Evolutionary conservation across 176 grass and related monocot genomes (phyloP), one percentile per base, ranked within the genome.

Genomic region (Typha latifolia): DNA sequence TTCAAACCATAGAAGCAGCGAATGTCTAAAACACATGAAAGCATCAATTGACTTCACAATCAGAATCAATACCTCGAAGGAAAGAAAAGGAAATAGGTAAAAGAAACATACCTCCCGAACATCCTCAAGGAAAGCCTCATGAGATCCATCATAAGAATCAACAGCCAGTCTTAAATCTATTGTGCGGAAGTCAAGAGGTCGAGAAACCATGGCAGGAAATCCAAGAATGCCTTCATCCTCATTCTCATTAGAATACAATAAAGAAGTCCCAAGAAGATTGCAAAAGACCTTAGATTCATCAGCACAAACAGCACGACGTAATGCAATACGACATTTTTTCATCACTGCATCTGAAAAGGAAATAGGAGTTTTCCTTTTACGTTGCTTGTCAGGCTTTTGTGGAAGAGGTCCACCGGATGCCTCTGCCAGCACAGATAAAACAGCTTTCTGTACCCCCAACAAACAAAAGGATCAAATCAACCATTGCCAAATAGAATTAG

Each of bases 181-280:
- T 68, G 94, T 89, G 66, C 94, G 85, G 18, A 97, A 97, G 64
- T 97, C 94, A 80, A 97, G 78, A 62, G 94, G 89, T 3, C 94
- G 88, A 50, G 94, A 84, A 80, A 97, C 88, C 88, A 92, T 92
- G 22, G 85, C 85, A 82, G 94, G 89, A 86, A 84, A 97, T 64
- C 94, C 94, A 81, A 97, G 86, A 70, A 97, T 90, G 26, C 94
- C 94, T 37, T 97, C 88, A 74, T 91, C 89, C 64, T 97, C 94
- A 75, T 92, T 84, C 48, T 97, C 94, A 57, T 89, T 89, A 68
- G 81, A 86, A 75, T 92, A 90, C 49, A 76, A 71, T 66, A 97
- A 67, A 53, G 89, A 81, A 72, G 94, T 89, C 67, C 89, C 94
- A 78, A 97, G 83, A 76, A 97, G 78, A 86, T 97, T 97, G 70